Conservation (phyloP, 768 basidiomycete genomes). For the Calocera cornea region DNA sequence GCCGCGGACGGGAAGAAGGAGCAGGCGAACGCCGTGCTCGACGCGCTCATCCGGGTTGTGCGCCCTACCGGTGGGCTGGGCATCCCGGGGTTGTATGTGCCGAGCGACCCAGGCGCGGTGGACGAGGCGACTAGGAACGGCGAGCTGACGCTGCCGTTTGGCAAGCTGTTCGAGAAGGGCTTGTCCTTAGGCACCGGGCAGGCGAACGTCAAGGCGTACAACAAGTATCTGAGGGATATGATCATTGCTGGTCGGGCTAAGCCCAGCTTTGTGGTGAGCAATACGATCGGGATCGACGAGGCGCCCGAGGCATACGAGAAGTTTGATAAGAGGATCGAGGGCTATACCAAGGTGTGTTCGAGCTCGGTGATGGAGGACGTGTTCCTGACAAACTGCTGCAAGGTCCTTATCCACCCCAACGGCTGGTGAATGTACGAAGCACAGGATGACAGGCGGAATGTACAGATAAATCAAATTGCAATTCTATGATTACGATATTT, state of each 20-base stretch:
- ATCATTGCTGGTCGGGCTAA: slow-evolving; percentile 42
- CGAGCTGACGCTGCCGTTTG: slow-evolving; percentile 13
- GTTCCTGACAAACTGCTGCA: too few relatives aligned
- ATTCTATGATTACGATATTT: neutral
- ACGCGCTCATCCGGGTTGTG: slow-evolving; percentile 38
- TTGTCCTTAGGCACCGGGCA: slow-evolving; percentile 41
- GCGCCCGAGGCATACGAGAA: slow-evolving; percentile 40
- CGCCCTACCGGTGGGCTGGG: slow-evolving; percentile 45
- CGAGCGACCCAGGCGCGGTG: slow-evolving; percentile 43
- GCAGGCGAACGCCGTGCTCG: slow-evolving; percentile 40
- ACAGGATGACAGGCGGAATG: neutral
- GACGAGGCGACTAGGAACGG: slow-evolving; percentile 39
- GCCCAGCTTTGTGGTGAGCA: slow-evolving; percentile 39
- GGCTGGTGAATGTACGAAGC: neutral
- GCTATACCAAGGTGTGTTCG: slow-evolving; percentile 32
- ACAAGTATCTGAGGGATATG: slow-evolving; percentile 40
- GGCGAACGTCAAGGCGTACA: slow-evolving; percentile 44
- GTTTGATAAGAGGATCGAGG: slow-evolving; percentile 41
- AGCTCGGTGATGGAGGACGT: too few relatives aligned
- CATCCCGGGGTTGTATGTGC: slow-evolving; percentile 44
- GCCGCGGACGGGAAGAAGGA: slow-evolving; percentile 41
- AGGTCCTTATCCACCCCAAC: neutral
- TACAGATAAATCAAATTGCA: neutral
- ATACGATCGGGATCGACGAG: slow-evolving; percentile 37
- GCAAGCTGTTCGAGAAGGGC: slow-evolving; percentile 42